Evolutionary conservation across 768 basidiomycete species (phyloP), one percentile per base, ranked within the genome.

Genomic region (Tulasnella sp.): DNA sequence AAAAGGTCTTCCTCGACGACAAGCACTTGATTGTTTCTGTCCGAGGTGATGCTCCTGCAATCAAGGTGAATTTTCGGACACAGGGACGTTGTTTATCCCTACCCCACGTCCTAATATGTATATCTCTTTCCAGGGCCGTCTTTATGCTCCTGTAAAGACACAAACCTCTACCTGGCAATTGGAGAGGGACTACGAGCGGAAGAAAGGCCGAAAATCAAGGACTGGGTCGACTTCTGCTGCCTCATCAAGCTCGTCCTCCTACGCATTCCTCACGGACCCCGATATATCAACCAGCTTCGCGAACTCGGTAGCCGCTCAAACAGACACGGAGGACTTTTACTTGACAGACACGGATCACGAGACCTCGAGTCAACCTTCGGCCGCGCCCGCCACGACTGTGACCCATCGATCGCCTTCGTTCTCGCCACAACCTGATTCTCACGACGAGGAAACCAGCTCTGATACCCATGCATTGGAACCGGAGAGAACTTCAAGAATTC

Each of bases 231-330:
- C 76, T n/a, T 77, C 76, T 35, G 70, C 76, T 11, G 57, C 37
- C 39, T 69, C 76, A 11, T 77, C 76, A 5, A 26, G 40, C 70
- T 32, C 46, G 16, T 74, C 73, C 23, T 77, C 76, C 5, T 77
- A 77, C 48, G 76, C 76, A 10, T 57, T 77, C 42, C 76, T 77
- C 39, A 77, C 76, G 35, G 76, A 77, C 26, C 76, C 76, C 16
- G 76, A 77, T 48, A 77, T 77, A 23, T 77, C 76, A 13, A 74
- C 76, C 69, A 77, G 76, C 51, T 77, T 77, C 48, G 61, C 76
- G 11, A 69, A 70, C 39, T 69, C 57, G 4, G 67, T 51, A 18
- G 61, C 76, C 18, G 61, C 76, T 26, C 39, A 71, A 26, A 71
- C 42, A n/a, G 61, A 77, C 29, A 44, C 67, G 15, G 76, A 77